Conservation (phyloP, 2,329 filamentous ascomycete genomes). For the Thyridium curvatum region DNA sequence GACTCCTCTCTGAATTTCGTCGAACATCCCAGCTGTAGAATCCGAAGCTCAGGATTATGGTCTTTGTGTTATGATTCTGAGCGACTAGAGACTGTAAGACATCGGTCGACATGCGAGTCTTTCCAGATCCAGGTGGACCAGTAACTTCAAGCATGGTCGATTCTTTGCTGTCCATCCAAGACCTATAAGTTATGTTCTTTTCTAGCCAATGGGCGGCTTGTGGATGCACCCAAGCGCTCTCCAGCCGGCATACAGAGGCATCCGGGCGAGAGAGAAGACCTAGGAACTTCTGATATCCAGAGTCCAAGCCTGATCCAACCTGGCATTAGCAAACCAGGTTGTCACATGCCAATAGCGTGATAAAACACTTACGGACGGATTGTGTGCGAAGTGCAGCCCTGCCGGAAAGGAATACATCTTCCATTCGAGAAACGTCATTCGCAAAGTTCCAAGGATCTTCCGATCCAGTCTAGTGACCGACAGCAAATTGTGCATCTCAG, state of each 20-base stretch:
- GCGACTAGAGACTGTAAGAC: constrained; percentile 1
- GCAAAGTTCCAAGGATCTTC: constrained; percentile 3
- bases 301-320: not conserved
- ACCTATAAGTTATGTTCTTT: not conserved
- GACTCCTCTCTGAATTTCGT: constrained; percentile 2
- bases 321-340: not conserved
- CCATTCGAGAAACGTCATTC: not conserved
- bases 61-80: not conserved
- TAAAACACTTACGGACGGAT: too few relatives aligned
- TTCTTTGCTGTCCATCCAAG: not conserved
- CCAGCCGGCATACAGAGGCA: not conserved
- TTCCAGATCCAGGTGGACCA: constrained; percentile 2
- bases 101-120: not conserved
- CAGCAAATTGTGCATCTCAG: too few relatives aligned
- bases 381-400: not conserved
- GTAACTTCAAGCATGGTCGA: not conserved
- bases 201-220: constrained; percentile 1
- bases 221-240: not conserved
- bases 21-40: constrained; percentile 1
- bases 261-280: too few relatives aligned
- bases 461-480: not conserved
- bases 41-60: constrained; percentile 4
- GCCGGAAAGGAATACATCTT: not conserved
- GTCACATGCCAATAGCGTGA: too few relatives aligned
- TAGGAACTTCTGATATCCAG: not conserved